Conservation (phyloP, 768 basidiomycete species). For the Pholiota microspora region DNA sequence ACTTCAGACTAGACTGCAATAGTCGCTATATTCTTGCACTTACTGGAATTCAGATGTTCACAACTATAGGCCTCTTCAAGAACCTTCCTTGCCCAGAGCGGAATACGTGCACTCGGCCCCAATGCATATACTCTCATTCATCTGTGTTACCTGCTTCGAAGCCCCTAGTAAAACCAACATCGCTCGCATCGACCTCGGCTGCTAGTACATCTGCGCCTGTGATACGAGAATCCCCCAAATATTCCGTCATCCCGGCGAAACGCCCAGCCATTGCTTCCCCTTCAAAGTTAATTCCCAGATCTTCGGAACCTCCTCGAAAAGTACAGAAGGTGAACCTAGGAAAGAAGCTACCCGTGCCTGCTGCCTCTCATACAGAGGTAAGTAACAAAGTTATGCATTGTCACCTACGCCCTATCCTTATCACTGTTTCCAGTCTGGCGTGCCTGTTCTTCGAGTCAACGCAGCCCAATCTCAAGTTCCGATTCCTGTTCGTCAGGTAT, state of each 20-base stretch:
- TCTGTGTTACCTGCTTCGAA: constrained; percentile 32
- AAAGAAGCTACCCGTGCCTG: constrained; percentile 39
- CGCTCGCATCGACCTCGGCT: constrained; percentile 5
- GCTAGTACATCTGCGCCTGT: constrained; percentile 3
- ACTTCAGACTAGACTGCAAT: too few species aligned
- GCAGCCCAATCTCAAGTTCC: constrained; percentile 71
- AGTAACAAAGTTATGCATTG: constrained; percentile 7
- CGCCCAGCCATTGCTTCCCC: constrained; percentile 38
- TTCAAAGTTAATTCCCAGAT: constrained; percentile 21
- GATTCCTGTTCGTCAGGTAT: constrained; percentile 71
- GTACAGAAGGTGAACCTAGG: constrained; percentile 52
- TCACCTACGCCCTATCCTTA: constrained; percentile 2
- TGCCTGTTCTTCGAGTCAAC: constrained; percentile 63
- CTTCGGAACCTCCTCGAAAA: constrained; percentile 59
- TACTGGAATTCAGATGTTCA: too few species aligned
- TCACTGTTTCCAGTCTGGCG: constrained; percentile 43
- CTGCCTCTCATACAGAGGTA: constrained; percentile 36
- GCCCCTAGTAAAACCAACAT: constrained; percentile 29
- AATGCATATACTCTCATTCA: constrained; percentile 70
- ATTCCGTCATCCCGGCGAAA: constrained; percentile 47
- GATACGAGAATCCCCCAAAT: constrained; percentile 16
- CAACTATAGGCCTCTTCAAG: constrained; percentile 55
- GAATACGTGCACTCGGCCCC: constrained; percentile 41
- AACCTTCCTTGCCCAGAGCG: constrained; percentile 57
- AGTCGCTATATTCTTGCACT: too few species aligned